A percentile compares a stretch with the other conserved stretches of the same genome.
These are phyloP conservation scores for Chondrostereum purpureum DNA, from an alignment of 1,284 basidiomycete species.

Conservation along the genomic window DNA sequence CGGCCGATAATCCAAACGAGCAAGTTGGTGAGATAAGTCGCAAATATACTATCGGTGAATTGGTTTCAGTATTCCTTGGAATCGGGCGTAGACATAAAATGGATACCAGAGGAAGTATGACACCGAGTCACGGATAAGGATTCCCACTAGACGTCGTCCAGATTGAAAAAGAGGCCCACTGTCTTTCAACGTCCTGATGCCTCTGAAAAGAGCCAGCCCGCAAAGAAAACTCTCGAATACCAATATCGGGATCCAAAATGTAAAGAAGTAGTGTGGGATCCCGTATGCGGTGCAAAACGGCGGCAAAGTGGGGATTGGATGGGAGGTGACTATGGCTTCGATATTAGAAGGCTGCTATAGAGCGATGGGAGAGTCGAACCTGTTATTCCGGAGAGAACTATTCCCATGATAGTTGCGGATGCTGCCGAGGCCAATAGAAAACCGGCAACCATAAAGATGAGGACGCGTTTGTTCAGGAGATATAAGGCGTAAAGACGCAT, in stretches of 20 bases:
- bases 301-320: constrained; percentile 18
- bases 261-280: constrained; percentile 37
- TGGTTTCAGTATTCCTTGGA: constrained; percentile 4
- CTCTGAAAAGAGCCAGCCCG: constrained; percentile 39
- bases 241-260: constrained; percentile 56
- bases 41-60: constrained; percentile 37
- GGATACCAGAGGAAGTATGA: constrained; percentile 49
- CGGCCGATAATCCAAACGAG: constrained; percentile 42
- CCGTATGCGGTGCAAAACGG: constrained; percentile 35
- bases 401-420: constrained; percentile 43
- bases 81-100: neutral
- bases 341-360: constrained; percentile 8
- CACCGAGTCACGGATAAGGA: constrained; percentile 49
- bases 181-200: constrained; percentile 34
- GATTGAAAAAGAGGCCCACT: constrained; percentile 31
- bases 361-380: constrained; percentile 24
- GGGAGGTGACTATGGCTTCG: constrained; percentile 18
- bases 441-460: constrained; percentile 34
- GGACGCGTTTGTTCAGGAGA: constrained; percentile 42
- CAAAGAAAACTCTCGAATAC: constrained; percentile 47
- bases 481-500: constrained; percentile 60
- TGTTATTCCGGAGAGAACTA: constrained; percentile 28
- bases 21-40: constrained; percentile 46
- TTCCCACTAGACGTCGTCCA: constrained; percentile 37
- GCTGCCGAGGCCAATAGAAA: constrained; percentile 33